phyloP scores from a whole-genome alignment of 1,139 yeast species.

The Pichia sp. region DNA sequence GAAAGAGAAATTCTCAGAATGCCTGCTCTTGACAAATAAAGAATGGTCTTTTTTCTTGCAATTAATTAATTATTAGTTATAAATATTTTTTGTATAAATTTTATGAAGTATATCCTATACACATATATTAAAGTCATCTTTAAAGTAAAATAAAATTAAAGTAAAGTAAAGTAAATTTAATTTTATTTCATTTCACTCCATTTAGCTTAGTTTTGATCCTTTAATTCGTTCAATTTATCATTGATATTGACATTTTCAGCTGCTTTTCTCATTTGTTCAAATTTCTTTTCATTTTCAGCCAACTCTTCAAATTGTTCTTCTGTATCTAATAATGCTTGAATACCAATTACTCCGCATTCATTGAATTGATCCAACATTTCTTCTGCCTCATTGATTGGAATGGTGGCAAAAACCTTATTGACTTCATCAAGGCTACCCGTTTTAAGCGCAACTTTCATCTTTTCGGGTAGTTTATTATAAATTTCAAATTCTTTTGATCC shows the following conservation, averaged over 20 bases:
- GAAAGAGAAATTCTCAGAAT: slow-evolving; percentile 73
- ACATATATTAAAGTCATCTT: no score
- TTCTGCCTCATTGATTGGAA: slow-evolving; percentile 79
- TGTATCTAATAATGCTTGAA: slow-evolving; percentile 70
- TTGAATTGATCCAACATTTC: slow-evolving; percentile 65
- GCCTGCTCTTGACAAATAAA: slow-evolving; percentile 44
- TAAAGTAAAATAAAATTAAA: no score
- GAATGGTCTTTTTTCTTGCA: no score
- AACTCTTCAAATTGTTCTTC: slow-evolving; percentile 59
- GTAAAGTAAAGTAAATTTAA: no score
- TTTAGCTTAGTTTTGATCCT: neutral
- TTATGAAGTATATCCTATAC: neutral
- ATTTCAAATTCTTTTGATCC: slow-evolving; percentile 48
- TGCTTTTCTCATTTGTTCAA: slow-evolving; percentile 13
- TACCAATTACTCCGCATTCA: slow-evolving; percentile 77
- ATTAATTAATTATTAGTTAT: no score
- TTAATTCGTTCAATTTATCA: slow-evolving; percentile 8
- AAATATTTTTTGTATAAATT: neutral
- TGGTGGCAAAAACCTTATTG: slow-evolving; percentile 73
- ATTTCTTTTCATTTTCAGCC: slow-evolving; percentile 36
- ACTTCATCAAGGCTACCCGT: slow-evolving; percentile 70
- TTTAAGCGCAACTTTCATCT: slow-evolving; percentile 71
- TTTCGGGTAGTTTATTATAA: slow-evolving; percentile 52
- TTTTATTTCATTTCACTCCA: no score
- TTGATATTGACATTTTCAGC: slow-evolving; percentile 12